A percentile compares a stretch with the other conserved stretches of the same genome.
These are phyloP conservation scores for Porcisia deanei DNA, from an alignment of 208 protist species.

Conservation along the genomic window DNA sequence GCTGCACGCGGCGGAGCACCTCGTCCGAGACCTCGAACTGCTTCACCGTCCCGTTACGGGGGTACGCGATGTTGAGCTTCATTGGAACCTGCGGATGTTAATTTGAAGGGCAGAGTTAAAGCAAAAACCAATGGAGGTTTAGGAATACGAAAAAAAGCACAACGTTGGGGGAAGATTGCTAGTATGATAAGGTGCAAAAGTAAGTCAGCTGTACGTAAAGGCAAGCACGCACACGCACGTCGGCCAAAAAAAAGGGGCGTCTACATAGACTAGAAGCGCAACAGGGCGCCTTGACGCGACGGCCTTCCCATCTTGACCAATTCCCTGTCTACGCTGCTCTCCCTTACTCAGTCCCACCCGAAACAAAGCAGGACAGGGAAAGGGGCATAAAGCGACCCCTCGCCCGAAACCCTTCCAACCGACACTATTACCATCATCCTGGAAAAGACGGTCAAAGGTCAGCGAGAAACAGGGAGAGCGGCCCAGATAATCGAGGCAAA, in stretches of 20 bases:
- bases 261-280: not conserved
- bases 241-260: not conserved
- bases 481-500: not conserved
- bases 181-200: not conserved
- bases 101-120: not conserved
- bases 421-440: not conserved
- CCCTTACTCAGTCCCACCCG: not conserved
- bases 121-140: not conserved
- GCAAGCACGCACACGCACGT: not conserved
- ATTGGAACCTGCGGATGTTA: constrained; percentile 34
- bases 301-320: not conserved
- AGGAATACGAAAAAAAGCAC: not conserved
- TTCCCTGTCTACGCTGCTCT: not conserved
- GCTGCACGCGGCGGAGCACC: constrained; percentile 75
- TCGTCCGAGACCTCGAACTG: constrained; percentile 90
- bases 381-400: not conserved
- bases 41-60: constrained; percentile 88
- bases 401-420: not conserved
- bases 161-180: too few species aligned
- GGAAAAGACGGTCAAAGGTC: not conserved
- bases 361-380: not conserved
- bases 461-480: not conserved
- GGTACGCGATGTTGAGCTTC: constrained; percentile 92
- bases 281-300: not conserved
- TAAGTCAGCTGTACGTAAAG: not conserved